Evolutionary conservation across 441 rosid species (phyloP), one percentile per base, ranked within the genome.

Genomic region (Erodium moschatum): DNA sequence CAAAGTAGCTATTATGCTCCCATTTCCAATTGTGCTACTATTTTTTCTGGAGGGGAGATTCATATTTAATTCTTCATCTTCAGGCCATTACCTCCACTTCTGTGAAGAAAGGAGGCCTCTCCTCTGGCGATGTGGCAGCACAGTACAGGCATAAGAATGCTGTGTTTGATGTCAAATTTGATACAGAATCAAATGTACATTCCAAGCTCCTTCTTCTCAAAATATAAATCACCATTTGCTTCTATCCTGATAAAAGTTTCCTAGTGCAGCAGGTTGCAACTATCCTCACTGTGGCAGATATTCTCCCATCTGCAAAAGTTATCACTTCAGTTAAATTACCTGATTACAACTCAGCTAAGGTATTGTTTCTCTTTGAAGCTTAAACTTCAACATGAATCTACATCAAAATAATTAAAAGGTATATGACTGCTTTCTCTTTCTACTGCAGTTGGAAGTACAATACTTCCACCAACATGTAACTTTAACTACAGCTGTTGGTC

Each of bases 401-500:
- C 56, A 48, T 15, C 56, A 1, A 11, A 48, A 48, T n/a, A 12
- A 48, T 4, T 4, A 48, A 2, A n/a, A 24, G 27, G 0, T 24
- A 24, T 24, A 24, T 24, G n/a, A 24, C 16, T 48, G 56, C 56
- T 13, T 48, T 19, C 62, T 64, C 15, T 71, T 60, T 74, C 56
- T 15, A 20, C 56, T 63, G 67, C 76, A 82, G 83, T 44, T 78
- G 48, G 81, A 80, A 68, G 56, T 76, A 29, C 82, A 77, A 68
- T 78, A 82, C 78, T 73, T 79, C 33, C 88, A 82, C 72, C 79
- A 82, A 68, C 84, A 85, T 76, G 86, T 80, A 61, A 69, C 80
- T 40, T 50, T 79, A 72, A 75, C 76, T 67, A 66, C 74, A 12
- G 86, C 76, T 18, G 66, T 78, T 60, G 81, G 82, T 35, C 77